phyloP scores from a whole-genome alignment of 2,329 filamentous ascomycete species.

The Cyphellophora attinorum region DNA sequence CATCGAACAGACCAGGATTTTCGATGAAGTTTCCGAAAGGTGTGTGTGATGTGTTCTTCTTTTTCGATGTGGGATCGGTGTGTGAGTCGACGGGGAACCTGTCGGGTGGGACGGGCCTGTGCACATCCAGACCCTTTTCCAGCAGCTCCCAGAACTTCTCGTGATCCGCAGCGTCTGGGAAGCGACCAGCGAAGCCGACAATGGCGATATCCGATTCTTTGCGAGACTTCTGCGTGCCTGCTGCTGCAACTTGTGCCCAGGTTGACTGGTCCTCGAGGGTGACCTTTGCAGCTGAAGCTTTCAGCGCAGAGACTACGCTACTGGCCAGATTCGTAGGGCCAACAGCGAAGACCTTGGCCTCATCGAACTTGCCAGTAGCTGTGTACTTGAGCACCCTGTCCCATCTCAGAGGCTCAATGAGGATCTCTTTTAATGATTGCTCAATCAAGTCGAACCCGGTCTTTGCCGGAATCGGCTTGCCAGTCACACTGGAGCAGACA shows the following conservation, averaged over 20 bases:
- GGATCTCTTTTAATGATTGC: constrained; percentile 26
- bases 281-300: constrained; percentile 24
- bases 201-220: constrained; percentile 67
- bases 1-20: constrained; percentile 67
- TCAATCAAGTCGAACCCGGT: constrained; percentile 24
- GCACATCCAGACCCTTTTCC: constrained; percentile 64
- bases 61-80: constrained; percentile 61
- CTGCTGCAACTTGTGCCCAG: constrained; percentile 26
- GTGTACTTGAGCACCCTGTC: constrained; percentile 27
- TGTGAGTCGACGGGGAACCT: constrained; percentile 67
- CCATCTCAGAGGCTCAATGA: constrained; percentile 30
- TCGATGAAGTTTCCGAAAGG: constrained; percentile 69
- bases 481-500: constrained; percentile 29
- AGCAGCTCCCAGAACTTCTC: constrained; percentile 69
- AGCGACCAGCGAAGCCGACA: constrained; percentile 71
- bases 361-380: constrained; percentile 13
- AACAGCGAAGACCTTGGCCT: constrained; percentile 35
- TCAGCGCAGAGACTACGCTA: constrained; percentile 45
- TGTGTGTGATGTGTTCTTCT: constrained; percentile 66
- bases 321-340: constrained; percentile 45
- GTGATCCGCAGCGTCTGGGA: constrained; percentile 61
- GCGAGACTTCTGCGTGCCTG: constrained; percentile 27
- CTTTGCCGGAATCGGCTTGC: constrained; percentile 21
- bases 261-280: constrained; percentile 26
- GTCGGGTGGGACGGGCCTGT: constrained; percentile 50